phyloP scores from a whole-genome alignment of 345 rosid species.

The Citrus glauca region DNA sequence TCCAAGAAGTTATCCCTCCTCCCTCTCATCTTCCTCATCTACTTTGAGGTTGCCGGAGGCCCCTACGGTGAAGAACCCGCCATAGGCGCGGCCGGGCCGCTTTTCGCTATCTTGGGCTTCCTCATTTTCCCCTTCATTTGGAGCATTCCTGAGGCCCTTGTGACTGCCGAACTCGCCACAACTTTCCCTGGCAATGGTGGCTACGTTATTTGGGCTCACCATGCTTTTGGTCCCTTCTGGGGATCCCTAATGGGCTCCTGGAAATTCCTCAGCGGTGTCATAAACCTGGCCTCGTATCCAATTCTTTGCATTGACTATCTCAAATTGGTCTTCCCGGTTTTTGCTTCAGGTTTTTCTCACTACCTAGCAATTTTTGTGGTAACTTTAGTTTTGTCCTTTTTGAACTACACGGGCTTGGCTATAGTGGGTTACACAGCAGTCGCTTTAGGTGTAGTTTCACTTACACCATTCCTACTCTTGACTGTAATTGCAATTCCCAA shows the following conservation, averaged over 20 bases:
- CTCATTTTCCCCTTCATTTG: conserved; percentile 78
- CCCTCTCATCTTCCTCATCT: conserved; percentile 80
- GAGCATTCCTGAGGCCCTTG: conserved; percentile 84
- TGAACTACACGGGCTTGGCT: conserved; percentile 67
- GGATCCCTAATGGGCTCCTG: conserved; percentile 83
- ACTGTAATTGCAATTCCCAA: conserved; percentile 65
- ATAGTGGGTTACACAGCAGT: conserved; percentile 78
- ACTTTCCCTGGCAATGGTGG: conserved; percentile 88
- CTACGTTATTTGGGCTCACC: conserved; percentile 76
- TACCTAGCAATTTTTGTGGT: conserved; percentile 33
- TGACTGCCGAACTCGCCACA: conserved; percentile 87
- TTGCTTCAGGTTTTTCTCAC: conserved; percentile 62
- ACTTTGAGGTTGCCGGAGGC: conserved; percentile 92
- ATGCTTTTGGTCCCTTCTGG: conserved; percentile 65
- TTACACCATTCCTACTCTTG: conserved; percentile 69
- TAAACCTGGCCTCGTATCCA: conserved; percentile 77
- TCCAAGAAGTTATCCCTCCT: conserved; percentile 56
- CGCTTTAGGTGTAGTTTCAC: conserved; percentile 60
- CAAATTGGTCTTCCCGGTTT: conserved; percentile 36
- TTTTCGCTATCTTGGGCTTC: conserved; percentile 64
- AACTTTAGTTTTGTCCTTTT: conserved; percentile 46
- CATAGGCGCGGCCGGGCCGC: conserved; percentile 75
- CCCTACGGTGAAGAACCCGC: conserved; percentile 82
- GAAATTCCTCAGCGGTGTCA: conserved; percentile 78
- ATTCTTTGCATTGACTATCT: conserved; percentile 62